Evolutionary conservation across 495 filamentous ascomycete species (phyloP), one percentile per base, ranked within the genome.

Genomic region (Penicillium simplicissimum): DNA sequence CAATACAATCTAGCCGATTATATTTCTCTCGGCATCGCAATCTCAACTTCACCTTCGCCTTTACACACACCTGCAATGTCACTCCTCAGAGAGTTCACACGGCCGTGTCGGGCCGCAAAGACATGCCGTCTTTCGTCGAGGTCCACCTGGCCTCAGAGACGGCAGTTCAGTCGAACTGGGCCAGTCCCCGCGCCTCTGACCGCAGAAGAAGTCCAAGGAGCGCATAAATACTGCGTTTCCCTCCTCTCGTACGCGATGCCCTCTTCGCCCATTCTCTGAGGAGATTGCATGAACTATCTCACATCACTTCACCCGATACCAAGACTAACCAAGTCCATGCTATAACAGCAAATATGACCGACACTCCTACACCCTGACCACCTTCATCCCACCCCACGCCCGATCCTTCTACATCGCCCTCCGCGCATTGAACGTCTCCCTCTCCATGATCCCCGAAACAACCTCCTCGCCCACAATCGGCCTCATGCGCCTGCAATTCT

Each of bases 401-500:
- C 87, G 84, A 64, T 85, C 94, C 69, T 89, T 90, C 60, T 96
- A 98, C 77, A 85, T 96, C 63, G 92, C 93, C 55, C 84, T 98
- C 37, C 91, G 93, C 42, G 91, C 95, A 36, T 85, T 98, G 76
- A 98, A 98, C 71, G 83, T 96, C 69, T 93, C 96, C 64, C 83
- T 96, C 40, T 92, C 93, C 40, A 82, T 88, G 38, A 88, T 98
- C 62, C 90, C 94, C 55, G 94, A 97, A 79, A 85, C 88, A 8
- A 92, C 93, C 17, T 92, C 89, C 57, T 93, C 85, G 37, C 83
- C 87, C 23, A 88, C 89, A 17, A 87, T 97, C 52, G 95, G 91
- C 14, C 81, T 86, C 17, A 85, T 97, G 81, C 92, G 95, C 43
- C 88, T 96, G 65, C 91, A 96, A 74, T 98, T 97, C 81, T 97